A percentile compares a stretch with the other conserved stretches of the same genome.
These are phyloP conservation scores for Apiospora rasikravindrae DNA, from an alignment of 2,329 filamentous ascomycete species.

Conservation along the genomic window DNA sequence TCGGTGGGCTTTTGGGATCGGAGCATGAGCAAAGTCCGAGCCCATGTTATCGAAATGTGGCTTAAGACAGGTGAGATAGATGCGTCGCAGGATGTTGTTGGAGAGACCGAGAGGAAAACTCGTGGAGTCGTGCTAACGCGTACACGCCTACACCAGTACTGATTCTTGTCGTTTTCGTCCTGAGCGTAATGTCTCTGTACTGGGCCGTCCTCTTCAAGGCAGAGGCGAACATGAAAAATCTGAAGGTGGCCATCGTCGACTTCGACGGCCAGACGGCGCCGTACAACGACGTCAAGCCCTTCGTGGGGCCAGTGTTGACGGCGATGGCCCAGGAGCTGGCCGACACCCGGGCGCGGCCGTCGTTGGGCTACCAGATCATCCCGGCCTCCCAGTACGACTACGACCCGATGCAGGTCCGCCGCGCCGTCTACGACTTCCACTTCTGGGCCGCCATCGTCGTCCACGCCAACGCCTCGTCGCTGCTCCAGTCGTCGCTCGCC, in stretches of 20 bases:
- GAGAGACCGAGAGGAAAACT: background rate
- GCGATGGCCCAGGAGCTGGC: constrained; percentile 50
- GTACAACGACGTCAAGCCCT: constrained; percentile 51
- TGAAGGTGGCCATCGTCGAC: constrained; percentile 65
- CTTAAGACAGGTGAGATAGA: constrained; percentile 31
- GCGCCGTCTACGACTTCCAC: constrained; percentile 63
- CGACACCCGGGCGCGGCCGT: constrained; percentile 40
- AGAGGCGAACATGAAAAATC: constrained; percentile 50
- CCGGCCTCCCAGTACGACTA: constrained; percentile 57
- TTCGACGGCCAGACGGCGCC: constrained; percentile 63
- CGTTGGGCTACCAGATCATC: constrained; percentile 56
- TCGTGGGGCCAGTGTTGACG: constrained; percentile 62
- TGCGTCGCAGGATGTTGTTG: background rate
- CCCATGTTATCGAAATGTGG: constrained; percentile 35
- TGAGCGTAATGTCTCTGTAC: constrained; percentile 62
- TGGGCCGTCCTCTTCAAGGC: constrained; percentile 63
- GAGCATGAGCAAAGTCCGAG: constrained; percentile 35
- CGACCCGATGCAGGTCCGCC: constrained; percentile 60
- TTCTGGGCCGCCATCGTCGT: constrained; percentile 67
- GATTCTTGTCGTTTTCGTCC: constrained; percentile 60
- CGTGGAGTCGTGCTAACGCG: background rate
- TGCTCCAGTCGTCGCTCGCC: constrained; percentile 59
- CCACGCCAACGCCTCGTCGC: constrained; percentile 64
- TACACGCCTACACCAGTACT: constrained; percentile 39
- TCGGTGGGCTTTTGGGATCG: constrained; percentile 53